Evolutionary conservation across 768 basidiomycete species (phyloP).

Genomic region (Mycena filopes): DNA sequence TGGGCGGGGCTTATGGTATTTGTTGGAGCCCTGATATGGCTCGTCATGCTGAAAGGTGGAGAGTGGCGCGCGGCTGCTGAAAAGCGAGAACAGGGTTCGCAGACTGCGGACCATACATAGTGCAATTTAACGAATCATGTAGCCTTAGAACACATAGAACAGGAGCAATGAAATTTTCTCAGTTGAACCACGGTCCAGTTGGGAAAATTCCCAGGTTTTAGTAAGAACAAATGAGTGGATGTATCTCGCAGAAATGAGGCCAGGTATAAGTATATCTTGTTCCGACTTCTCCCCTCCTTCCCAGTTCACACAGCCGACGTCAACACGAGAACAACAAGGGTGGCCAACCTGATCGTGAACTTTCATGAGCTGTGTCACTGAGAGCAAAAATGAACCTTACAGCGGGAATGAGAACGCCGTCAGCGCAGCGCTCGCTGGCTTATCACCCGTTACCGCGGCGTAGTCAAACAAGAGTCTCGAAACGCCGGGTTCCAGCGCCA

Average conservation of each 20-base stretch:
- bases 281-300: too few relatives aligned
- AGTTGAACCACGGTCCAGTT: too few relatives aligned
- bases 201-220: too few relatives aligned
- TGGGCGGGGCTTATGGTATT: conserved; percentile 62
- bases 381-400: not conserved
- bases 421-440: not conserved
- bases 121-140: conserved; percentile 15
- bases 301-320: too few relatives aligned
- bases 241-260: too few relatives aligned
- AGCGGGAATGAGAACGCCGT: not conserved
- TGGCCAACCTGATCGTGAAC: too few relatives aligned
- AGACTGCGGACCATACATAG: not conserved
- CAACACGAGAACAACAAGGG: too few relatives aligned
- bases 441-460: conserved; percentile 26
- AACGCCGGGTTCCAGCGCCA: conserved; percentile 8
- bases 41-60: conserved; percentile 68
- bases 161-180: too few relatives aligned
- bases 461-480: conserved; percentile 23
- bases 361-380: too few relatives aligned
- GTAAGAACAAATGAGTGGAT: too few relatives aligned
- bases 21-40: conserved; percentile 64
- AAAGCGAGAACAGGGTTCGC: conserved; percentile 49
- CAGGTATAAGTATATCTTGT: too few relatives aligned
- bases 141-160: conserved; percentile 14
- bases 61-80: conserved; percentile 67